Conservation (phyloP, 306 rosid genomes). For the Lathyrus oleraceus region DNA sequence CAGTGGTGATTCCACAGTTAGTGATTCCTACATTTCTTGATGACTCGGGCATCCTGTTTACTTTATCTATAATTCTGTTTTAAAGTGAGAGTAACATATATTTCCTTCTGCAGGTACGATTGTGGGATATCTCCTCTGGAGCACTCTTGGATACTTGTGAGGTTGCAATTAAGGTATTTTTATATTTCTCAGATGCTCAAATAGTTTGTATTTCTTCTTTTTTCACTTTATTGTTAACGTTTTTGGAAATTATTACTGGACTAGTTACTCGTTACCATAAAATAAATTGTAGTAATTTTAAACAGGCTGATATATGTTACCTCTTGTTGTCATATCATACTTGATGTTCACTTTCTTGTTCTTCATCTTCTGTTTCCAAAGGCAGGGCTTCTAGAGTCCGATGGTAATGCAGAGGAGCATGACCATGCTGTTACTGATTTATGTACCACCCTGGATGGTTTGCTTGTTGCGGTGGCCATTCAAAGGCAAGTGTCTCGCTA, state of each 20-base stretch:
- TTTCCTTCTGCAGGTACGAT: slow-evolving; percentile 63
- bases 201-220: background rate
- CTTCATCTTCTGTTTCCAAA: slow-evolving; percentile 48
- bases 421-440: slow-evolving; percentile 64
- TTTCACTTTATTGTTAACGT: background rate
- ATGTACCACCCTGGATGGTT: slow-evolving; percentile 60
- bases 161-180: slow-evolving; percentile 66
- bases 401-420: slow-evolving; percentile 55
- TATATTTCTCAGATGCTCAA: slow-evolving; percentile 14
- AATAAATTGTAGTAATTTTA: slow-evolving; percentile 22
- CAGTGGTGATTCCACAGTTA: slow-evolving; percentile 89
- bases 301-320: background rate
- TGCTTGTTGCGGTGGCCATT: slow-evolving; percentile 77
- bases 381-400: slow-evolving; percentile 81
- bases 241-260: slow-evolving; percentile 10
- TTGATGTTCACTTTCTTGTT: slow-evolving; percentile 38
- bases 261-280: slow-evolving; percentile 16
- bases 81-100: slow-evolving; percentile 12
- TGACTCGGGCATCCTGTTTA: slow-evolving; percentile 20
- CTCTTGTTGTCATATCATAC: slow-evolving; percentile 10
- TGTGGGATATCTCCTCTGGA: slow-evolving; percentile 80
- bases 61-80: slow-evolving; percentile 30
- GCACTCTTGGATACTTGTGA: slow-evolving; percentile 75
- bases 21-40: slow-evolving; percentile 34
- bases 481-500: slow-evolving; percentile 64